Evolutionary conservation across 2,329 filamentous ascomycete genomes (phyloP).

Genomic region (Rasamsonia emersonii): DNA sequence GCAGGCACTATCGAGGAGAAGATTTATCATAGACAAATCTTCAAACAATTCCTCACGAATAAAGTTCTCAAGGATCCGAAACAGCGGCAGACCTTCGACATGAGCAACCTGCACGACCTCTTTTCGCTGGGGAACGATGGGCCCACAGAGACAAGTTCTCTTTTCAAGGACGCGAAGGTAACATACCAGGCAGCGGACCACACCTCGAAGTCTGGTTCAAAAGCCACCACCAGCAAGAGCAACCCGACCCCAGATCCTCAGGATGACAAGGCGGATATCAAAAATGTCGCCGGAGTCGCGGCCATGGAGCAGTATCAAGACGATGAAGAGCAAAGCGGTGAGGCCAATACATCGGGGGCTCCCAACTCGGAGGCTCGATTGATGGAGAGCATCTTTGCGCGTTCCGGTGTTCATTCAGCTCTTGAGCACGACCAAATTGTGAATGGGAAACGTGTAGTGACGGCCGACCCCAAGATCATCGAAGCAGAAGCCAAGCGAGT

Average conservation of each 20-base stretch:
- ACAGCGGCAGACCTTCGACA: constrained; percentile 81
- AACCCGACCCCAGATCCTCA: constrained; percentile 7
- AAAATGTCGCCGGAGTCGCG: constrained; percentile 53
- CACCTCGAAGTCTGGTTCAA: constrained; percentile 4
- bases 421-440: constrained; percentile 91
- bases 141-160: constrained; percentile 70
- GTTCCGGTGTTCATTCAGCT: constrained; percentile 78
- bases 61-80: constrained; percentile 93
- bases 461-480: constrained; percentile 69
- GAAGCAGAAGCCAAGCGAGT: constrained; percentile 73
- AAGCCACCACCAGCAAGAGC: constrained; percentile 2
- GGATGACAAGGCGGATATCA: constrained; percentile 38
- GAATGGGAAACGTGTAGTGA: constrained; percentile 61
- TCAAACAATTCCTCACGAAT: constrained; percentile 95
- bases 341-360: constrained; percentile 14
- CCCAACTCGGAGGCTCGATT: constrained; percentile 59
- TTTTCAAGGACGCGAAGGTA: constrained; percentile 84
- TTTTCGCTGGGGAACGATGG: constrained; percentile 68
- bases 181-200: constrained; percentile 44
- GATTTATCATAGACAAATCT: constrained; percentile 97
- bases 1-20: constrained; percentile 98
- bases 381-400: constrained; percentile 81
- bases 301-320: constrained; percentile 56
- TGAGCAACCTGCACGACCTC: constrained; percentile 83
- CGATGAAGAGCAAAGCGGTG: constrained; percentile 25